Conservation (phyloP, 2,329 filamentous ascomycete species). For the Trichoderma hamatum region DNA sequence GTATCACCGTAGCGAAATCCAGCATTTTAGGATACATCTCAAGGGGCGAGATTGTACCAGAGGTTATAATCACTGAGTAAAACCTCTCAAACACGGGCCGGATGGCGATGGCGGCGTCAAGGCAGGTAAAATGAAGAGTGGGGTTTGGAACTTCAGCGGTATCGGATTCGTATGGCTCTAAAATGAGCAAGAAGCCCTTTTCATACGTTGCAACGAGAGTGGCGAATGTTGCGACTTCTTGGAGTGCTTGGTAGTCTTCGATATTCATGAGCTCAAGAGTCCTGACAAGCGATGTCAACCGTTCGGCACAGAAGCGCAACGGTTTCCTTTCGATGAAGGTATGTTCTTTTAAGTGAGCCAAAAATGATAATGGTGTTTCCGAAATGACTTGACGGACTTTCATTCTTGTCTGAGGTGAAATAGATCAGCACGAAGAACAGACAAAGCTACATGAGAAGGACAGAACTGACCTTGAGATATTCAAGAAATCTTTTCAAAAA, state of each 20-base stretch:
- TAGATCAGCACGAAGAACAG: neutral
- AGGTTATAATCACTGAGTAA: constrained; percentile 97
- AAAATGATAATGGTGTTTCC: constrained; percentile 91
- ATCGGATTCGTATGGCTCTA: constrained; percentile 97
- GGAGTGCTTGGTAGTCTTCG: constrained; percentile 94
- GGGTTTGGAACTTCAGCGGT: constrained; percentile 95
- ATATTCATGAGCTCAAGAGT: constrained; percentile 97
- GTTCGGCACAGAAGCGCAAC: constrained; percentile 89
- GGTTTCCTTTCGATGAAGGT: constrained; percentile 99
- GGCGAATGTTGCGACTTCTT: constrained; percentile 97
- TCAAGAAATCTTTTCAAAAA: constrained; percentile 97
- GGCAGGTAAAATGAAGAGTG: constrained; percentile 93
- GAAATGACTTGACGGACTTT: constrained; percentile 97
- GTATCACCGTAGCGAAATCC: constrained; percentile 86
- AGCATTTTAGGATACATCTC: constrained; percentile 99
- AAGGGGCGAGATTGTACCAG: constrained; percentile 91
- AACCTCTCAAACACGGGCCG: constrained; percentile 97
- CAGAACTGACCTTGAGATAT: constrained; percentile 71
- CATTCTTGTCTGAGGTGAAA: constrained; percentile 75
- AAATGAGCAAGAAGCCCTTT: constrained; percentile 90
- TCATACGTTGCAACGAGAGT: constrained; percentile 96
- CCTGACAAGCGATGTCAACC: constrained; percentile 88
- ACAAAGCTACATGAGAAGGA: no score
- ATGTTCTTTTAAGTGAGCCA: constrained; percentile 89
- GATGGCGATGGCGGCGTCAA: constrained; percentile 97